Evolutionary conservation across 2,329 filamentous ascomycete genomes (phyloP).

Genomic region (Neofusicoccum laricinum): DNA sequence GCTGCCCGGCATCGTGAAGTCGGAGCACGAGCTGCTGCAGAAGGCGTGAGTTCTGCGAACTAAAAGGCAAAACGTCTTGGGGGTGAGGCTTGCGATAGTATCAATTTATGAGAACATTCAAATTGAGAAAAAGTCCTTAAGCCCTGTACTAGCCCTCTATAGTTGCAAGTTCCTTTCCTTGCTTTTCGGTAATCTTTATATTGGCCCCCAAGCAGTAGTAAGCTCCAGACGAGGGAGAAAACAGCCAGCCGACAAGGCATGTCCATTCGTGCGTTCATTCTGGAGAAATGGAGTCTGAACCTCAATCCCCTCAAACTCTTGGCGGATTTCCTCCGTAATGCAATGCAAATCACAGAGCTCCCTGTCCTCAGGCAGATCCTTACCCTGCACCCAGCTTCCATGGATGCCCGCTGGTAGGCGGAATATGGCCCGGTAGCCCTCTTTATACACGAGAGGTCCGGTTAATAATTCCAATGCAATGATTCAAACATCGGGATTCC

Average conservation of each 20-base stretch:
- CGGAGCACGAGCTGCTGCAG: constrained; percentile 10
- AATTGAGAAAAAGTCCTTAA: too few species aligned
- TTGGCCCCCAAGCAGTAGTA: too few species aligned
- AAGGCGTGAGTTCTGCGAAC: background rate
- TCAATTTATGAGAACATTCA: too few species aligned
- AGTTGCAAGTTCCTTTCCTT: too few species aligned
- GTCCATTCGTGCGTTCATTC: background rate
- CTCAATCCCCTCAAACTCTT: background rate
- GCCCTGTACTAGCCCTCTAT: too few species aligned
- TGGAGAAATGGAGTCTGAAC: background rate
- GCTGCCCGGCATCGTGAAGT: constrained; percentile 1
- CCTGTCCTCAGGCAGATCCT: background rate
- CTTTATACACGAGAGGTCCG: background rate
- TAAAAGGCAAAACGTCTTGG: too few species aligned
- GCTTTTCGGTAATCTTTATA: too few species aligned
- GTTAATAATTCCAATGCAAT: too few species aligned
- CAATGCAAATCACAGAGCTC: background rate
- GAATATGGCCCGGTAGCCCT: background rate
- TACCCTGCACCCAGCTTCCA: background rate
- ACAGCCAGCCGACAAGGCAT: too few species aligned
- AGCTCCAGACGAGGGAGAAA: too few species aligned
- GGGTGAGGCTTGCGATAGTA: too few species aligned
- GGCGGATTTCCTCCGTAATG: background rate
- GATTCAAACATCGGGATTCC: too few species aligned
- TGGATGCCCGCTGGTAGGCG: background rate